phyloP scores from a whole-genome alignment of 2,329 filamentous ascomycete species.

The Ophiostoma triangulosporum region DNA sequence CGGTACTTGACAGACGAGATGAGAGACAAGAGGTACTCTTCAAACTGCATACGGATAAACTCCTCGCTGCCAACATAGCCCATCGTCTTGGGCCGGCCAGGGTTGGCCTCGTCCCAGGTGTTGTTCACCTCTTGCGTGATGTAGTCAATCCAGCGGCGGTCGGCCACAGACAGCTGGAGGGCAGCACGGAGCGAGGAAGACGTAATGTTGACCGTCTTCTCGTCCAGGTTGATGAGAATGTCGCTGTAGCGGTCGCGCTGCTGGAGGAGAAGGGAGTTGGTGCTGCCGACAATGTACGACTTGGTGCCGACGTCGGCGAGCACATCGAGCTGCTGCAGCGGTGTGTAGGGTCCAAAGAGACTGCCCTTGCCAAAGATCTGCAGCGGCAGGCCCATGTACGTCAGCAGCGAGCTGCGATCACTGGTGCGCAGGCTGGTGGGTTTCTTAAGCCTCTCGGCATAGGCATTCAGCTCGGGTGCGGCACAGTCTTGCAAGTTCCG shows the following conservation, averaged over 20 bases:
- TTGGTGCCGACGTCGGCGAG: conserved; percentile 89
- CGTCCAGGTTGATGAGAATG: conserved; percentile 90
- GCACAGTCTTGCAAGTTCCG: conserved; percentile 89
- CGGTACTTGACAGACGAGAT: conserved; percentile 86
- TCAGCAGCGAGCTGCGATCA: conserved; percentile 75
- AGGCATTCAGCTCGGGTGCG: conserved; percentile 78
- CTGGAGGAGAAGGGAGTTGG: conserved; percentile 83
- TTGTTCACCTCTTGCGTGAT: conserved; percentile 87
- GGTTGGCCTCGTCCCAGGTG: conserved; percentile 90
- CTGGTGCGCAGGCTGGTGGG: conserved; percentile 83
- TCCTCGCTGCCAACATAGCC: conserved; percentile 94
- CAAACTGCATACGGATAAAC: conserved; percentile 92
- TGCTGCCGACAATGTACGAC: conserved; percentile 94
- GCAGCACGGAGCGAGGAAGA: conserved; percentile 66
- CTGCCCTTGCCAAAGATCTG: conserved; percentile 91
- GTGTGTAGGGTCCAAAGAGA: conserved; percentile 92
- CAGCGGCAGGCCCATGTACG: conserved; percentile 87
- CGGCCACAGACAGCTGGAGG: conserved; percentile 66
- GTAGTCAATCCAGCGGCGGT: conserved; percentile 93
- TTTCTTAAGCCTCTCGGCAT: conserved; percentile 59
- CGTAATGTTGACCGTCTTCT: conserved; percentile 70
- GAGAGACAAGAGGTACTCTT: conserved; percentile 85
- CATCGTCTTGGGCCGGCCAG: conserved; percentile 79
- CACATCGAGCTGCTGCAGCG: conserved; percentile 81
- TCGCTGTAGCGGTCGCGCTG: conserved; percentile 95